Base-by-base conservation (phyloP, 2,329 filamentous ascomycete species). In the Penicillium sp. region DNA sequence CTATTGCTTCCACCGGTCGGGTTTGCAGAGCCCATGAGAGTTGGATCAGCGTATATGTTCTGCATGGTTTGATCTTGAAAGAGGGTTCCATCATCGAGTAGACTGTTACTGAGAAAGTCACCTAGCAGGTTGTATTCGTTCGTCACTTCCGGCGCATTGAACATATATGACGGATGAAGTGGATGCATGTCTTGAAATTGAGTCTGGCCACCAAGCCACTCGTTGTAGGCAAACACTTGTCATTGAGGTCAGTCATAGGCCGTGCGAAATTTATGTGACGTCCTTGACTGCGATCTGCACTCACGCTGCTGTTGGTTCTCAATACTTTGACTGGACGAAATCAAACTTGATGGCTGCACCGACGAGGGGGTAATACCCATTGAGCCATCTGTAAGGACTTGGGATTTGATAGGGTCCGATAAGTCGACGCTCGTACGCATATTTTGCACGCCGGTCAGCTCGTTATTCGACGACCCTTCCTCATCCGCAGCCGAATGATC, bases 41-140 rank as follows among this genome's bases (percentile, higher is more conserved):
- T 74, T 39, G 81, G 78, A 60, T 85, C 82, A 38, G 76, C 75
- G 64, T 82, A 83, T 8, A 83, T 68, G 11, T 81, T 77, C 47
- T 80, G 76, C 55, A 77, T 75, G 55, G 89, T 86, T 52, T 88
- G 83, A 33, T 70, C 71, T 64, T 83, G 79, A 47, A 85, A 82
- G 49, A 85, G 78, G 45, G 82, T 82, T 52, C 81, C 82, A 67
- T 95, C 90, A 71, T 97, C 90, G 55, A 96, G 79, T 47, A 96
- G 75, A 65, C 88, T 95, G 58, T 84, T 94, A 69, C 90, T 93
- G 52, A 98, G 79, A 66, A 97, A 97, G 69, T 98, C 91, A 75
- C 94, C 95, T 64, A 98, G 82, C 44, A 97, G 76, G 66, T 96
- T 95, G 69, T 95, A 96, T 75, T 98, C 93, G 72, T 93, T 93